Evolutionary conservation across 1,284 basidiomycete species (phyloP).

Genomic region (Lentinula novae-zelandiae): DNA sequence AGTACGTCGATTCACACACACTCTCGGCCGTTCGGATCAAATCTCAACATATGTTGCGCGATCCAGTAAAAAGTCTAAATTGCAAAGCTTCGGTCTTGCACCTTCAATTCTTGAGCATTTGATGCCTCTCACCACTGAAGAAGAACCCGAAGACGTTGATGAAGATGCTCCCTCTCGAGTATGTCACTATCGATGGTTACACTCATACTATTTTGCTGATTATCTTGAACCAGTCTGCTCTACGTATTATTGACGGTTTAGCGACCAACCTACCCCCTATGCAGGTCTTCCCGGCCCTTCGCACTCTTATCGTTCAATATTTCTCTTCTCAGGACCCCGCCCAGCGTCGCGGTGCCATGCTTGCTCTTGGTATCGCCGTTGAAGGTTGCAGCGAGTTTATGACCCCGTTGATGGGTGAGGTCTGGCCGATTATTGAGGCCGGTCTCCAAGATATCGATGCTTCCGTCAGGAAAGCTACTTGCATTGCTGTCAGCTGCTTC

Average conservation of each 20-base stretch:
- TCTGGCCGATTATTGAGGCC: conserved; percentile 94
- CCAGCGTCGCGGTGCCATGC: conserved; percentile 89
- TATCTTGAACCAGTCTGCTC: conserved; percentile 60
- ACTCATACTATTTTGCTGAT: neutral
- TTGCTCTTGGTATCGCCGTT: conserved; percentile 93
- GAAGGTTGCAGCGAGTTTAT: conserved; percentile 99
- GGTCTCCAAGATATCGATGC: conserved; percentile 85
- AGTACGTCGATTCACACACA: conserved; percentile 42
- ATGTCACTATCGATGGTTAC: conserved; percentile 25
- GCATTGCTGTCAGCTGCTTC: conserved; percentile 92
- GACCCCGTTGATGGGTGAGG: conserved; percentile 86
- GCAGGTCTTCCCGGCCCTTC: conserved; percentile 96
- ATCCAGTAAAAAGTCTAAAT: conserved; percentile 87
- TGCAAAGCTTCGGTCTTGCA: conserved; percentile 86
- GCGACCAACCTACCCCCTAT: conserved; percentile 92
- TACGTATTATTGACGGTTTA: conserved; percentile 93
- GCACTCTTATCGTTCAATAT: conserved; percentile 78
- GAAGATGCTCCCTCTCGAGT: conserved; percentile 91
- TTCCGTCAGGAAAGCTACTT: conserved; percentile 91
- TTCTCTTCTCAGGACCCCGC: conserved; percentile 78
- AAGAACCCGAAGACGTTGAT: conserved; percentile 76
- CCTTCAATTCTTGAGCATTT: conserved; percentile 87
- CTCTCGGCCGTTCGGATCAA: neutral
- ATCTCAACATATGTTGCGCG: conserved; percentile 25
- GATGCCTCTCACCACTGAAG: conserved; percentile 93